Conservation (phyloP, 495 filamentous ascomycete genomes). For the Chaetomium tenue region DNA sequence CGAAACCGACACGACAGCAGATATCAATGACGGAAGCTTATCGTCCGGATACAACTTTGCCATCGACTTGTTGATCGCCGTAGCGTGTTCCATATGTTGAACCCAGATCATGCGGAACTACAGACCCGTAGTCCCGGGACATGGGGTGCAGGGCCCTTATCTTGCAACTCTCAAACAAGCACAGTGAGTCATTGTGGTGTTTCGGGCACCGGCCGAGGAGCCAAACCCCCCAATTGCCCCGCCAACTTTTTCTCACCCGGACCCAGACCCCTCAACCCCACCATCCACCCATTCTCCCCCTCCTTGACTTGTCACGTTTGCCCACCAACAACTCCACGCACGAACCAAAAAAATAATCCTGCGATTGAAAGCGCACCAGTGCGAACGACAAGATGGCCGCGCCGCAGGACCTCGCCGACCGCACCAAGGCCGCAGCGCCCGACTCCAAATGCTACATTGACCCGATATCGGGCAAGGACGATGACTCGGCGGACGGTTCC, state of each 20-base stretch:
- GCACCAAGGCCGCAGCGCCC: constrained; percentile 34
- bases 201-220: neutral
- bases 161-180: constrained; percentile 4
- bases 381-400: constrained; percentile 36
- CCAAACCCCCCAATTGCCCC: constrained; percentile 27
- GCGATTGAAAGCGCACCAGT: constrained; percentile 20
- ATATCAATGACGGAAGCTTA: neutral
- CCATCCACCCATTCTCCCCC: constrained; percentile 1
- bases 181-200: constrained; percentile 23
- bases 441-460: constrained; percentile 70
- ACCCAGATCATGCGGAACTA: neutral
- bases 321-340: constrained; percentile 9
- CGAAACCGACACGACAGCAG: neutral
- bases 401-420: constrained; percentile 43
- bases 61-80: neutral
- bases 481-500: constrained; percentile 60
- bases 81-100: constrained; percentile 10
- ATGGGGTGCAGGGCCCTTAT: constrained; percentile 7
- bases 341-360: constrained; percentile 11
- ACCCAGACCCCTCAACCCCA: constrained; percentile 19
- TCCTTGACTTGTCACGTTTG: constrained; percentile 14
- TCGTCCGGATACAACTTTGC: neutral
- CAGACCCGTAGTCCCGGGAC: neutral
- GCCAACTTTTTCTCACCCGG: constrained; percentile 27
- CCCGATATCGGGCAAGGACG: constrained; percentile 73